phyloP scores from a whole-genome alignment of 192 early-diverging fungal species.

The Spizellomyces sp. region DNA sequence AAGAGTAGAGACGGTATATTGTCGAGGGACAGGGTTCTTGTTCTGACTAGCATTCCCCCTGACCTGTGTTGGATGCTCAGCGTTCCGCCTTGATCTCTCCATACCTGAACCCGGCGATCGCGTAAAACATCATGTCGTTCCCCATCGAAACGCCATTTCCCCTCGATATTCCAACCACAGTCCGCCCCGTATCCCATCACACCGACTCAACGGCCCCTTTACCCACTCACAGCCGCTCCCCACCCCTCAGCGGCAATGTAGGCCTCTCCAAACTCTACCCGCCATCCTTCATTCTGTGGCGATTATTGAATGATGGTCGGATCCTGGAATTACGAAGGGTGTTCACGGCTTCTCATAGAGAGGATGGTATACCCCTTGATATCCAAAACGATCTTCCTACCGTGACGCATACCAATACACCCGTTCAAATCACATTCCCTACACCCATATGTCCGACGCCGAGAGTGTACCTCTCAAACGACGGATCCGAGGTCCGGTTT shows the following conservation, averaged over 20 bases:
- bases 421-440: conserved; percentile 16
- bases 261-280: not conserved
- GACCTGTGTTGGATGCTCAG: too few relatives aligned
- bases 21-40: too few relatives aligned
- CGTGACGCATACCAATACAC: conserved; percentile 4
- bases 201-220: not conserved
- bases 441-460: conserved; percentile 10
- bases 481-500: conserved; percentile 1
- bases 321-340: conserved; percentile 30
- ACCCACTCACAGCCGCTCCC: not conserved
- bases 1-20: too few relatives aligned
- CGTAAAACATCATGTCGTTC: too few relatives aligned
- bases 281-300: conserved; percentile 17
- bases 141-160: not conserved
- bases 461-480: conserved; percentile 9
- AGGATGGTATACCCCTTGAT: too few relatives aligned
- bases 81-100: too few relatives aligned
- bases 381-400: not conserved
- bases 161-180: not conserved
- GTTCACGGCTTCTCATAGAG: conserved; percentile 12
- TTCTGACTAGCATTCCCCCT: too few relatives aligned
- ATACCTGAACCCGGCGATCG: too few relatives aligned
- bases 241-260: conserved; percentile 16
- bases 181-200: not conserved
- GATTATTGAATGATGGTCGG: conserved; percentile 18